Base-by-base conservation (phyloP, 768 basidiomycete species). In the Tulasnella sp. region DNA sequence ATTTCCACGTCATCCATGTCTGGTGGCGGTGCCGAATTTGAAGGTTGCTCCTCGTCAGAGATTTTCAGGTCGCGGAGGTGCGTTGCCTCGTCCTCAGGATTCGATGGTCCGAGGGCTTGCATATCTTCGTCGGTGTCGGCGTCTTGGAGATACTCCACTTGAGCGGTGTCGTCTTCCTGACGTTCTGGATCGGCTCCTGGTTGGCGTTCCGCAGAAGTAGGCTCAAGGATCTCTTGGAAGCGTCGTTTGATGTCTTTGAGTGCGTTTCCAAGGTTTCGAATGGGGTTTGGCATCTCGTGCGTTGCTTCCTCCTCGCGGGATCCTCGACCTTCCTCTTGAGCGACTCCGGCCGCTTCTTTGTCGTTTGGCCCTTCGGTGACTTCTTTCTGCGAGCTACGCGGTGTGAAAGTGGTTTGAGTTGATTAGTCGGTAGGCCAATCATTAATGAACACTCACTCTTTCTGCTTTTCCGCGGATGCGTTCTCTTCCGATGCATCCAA, bases 31-130 rank as follows among this genome's bases (percentile, higher is more conserved):
- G 67, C 67, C 25, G 39, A 14, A n/a, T 54, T 75, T 39, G 79
- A 78, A 45, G 79, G 71, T 34, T 79, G 82, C 19, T 88, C 86
- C 2, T 89, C 89, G 78, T 93, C 93, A 36, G 89, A 82, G 78
- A 97, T 85, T 67, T 88, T 91, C 42, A 98, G 89, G 71, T 97
- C 91, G 78, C 91, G 87, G 67, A 97, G 85, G 80, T 91, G 93
- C 22, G 92, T 91, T 81, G 96, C 89, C 45, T 19, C 19, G 79
- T 97, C 94, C 58, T 93, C 77, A 19, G 49, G 90, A 12, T 88
- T 90, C 2, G 96, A 91, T 0, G 94, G 90, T 7, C 94, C 97
- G 29, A 99, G 87, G 0, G 96, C 94, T 83, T 97, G 94, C 89
- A 92, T 92, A 40, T 91, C 88, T 74, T 91, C 84, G 77, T 88